A percentile compares a stretch with the other conserved stretches of the same genome.
phyloP scores from a whole-genome alignment of 1,284 basidiomycete genomes.

The Takashimella tepidaria region DNA sequence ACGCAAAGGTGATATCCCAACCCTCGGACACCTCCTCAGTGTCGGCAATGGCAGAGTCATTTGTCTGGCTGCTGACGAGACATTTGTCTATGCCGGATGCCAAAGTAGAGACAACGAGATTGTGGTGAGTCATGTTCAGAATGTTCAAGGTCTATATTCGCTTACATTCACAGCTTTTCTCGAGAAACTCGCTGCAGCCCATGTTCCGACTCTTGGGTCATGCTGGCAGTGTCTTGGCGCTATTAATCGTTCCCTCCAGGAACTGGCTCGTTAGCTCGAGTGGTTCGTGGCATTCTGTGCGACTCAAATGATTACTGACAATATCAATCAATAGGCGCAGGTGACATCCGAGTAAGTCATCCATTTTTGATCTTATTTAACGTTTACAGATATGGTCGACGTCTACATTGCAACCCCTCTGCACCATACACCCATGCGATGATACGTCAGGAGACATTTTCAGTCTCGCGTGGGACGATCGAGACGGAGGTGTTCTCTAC shows the following conservation, averaged over 20 bases:
- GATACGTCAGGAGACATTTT: slow-evolving; percentile 89
- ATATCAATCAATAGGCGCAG: slow-evolving; percentile 58
- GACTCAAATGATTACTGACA: neutral
- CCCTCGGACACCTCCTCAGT: slow-evolving; percentile 43
- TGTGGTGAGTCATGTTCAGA: slow-evolving; percentile 42
- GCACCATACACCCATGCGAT: slow-evolving; percentile 73
- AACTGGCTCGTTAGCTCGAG: slow-evolving; percentile 78
- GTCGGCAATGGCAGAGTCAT: slow-evolving; percentile 54
- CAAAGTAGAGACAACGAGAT: slow-evolving; percentile 73
- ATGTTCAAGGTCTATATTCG: slow-evolving; percentile 2
- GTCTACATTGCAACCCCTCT: slow-evolving; percentile 62
- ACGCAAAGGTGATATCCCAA: slow-evolving; percentile 41
- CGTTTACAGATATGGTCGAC: slow-evolving; percentile 74
- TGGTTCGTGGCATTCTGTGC: slow-evolving; percentile 18
- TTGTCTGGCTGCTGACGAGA: slow-evolving; percentile 65
- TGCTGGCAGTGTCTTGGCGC: slow-evolving; percentile 73
- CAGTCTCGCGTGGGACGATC: slow-evolving; percentile 72
- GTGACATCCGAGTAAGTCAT: slow-evolving; percentile 64
- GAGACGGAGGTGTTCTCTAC: slow-evolving; percentile 64
- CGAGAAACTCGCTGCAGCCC: slow-evolving; percentile 62
- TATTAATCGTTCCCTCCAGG: slow-evolving; percentile 70
- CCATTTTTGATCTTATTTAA: slow-evolving; percentile 8
- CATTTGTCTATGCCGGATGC: slow-evolving; percentile 75
- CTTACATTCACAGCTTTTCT: slow-evolving; percentile 63
- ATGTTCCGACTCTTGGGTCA: slow-evolving; percentile 76